Evolutionary conservation across 176 grass and related monocot species (phyloP).

Genomic region (Urochloa ruziziensis): DNA sequence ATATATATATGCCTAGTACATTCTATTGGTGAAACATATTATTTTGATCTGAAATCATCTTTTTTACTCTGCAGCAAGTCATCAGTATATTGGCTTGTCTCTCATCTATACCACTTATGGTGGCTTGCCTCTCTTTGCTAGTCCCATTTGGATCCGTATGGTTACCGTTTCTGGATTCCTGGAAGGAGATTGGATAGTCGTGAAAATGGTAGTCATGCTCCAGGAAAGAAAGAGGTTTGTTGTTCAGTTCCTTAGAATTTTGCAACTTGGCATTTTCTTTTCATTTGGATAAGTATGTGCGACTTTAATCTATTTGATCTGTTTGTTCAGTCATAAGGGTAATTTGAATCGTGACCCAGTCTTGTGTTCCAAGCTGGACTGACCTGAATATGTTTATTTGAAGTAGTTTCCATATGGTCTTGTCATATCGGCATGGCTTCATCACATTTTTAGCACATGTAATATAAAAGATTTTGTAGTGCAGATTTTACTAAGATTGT

Average conservation of each 20-base stretch:
- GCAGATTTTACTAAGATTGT: not conserved
- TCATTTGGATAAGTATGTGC: not conserved
- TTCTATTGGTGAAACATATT: too few species aligned
- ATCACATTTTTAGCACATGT: conserved; percentile 1
- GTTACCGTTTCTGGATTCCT: conserved; percentile 77
- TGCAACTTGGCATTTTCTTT: conserved; percentile 3
- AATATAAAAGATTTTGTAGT: conserved; percentile 15
- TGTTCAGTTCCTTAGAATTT: conserved; percentile 29
- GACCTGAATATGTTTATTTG: not conserved
- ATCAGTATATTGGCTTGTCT: conserved; percentile 94
- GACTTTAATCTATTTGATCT: not conserved
- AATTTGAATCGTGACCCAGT: not conserved
- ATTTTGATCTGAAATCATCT: conserved; percentile 31
- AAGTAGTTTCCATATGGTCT: not conserved
- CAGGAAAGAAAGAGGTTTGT: conserved; percentile 66
- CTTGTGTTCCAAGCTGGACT: conserved; percentile 8
- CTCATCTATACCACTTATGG: conserved; percentile 89
- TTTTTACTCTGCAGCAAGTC: conserved; percentile 77
- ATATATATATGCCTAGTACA: too few species aligned
- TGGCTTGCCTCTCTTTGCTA: conserved; percentile 87
- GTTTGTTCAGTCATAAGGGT: not conserved
- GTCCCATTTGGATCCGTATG: conserved; percentile 87
- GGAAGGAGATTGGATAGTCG: conserved; percentile 67
- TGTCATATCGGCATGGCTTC: not conserved
- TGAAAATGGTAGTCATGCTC: conserved; percentile 55